Base-by-base conservation (phyloP, 352 stramenopile genomes). In the Elongisporangium anandrum region DNA sequence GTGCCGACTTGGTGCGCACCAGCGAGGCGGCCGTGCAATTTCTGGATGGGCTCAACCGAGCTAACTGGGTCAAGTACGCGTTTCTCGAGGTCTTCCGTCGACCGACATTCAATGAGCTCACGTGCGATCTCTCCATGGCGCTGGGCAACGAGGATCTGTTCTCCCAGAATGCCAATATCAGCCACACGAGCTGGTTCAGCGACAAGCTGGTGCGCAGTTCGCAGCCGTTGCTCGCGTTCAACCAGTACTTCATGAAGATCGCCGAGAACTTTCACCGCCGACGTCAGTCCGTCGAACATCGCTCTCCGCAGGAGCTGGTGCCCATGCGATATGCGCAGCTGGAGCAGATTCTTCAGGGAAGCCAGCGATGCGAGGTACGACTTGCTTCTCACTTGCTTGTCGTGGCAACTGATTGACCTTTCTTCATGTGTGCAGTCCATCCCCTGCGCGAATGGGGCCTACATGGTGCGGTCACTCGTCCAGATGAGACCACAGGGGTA, bases 51-150 rank as follows among this genome's bases (percentile, higher is more conserved):
- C 59, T 92, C 16, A 70, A 76, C 41, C 72, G 76, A 21, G 63
- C 75, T 2, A 79, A 76, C 38, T 92, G 83, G 83, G 80, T 92
- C 52, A 90, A 90, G 59, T 92, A 88, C 54, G 80, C 80, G 2
- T 92, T 92, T 56, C 54, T 89, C 8, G 80, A 89, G 34, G 63
- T 66, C 17, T 87, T 81, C 60, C 79, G 74, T 23, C 73, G 81
- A 9, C 80, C 83, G 21, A 92, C 80, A 39, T 92, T 88, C 58
- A 84, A 88, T 41, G 75, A 90, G 45, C 60, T 92, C 23, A 87
- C 83, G 52, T 85, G 73, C 1, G 83, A 92, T 53, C 61, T 92
- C 17, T 73, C 65, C 2, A 79, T 79, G 72, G 56, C 65, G 1
- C 62, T 65, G 29, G 70, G 72, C 50, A 75, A 60, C 34, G 73